These are phyloP conservation scores for Kandelia obovata DNA, from an alignment of 345 rosid genomes.

Conservation along the genomic window DNA sequence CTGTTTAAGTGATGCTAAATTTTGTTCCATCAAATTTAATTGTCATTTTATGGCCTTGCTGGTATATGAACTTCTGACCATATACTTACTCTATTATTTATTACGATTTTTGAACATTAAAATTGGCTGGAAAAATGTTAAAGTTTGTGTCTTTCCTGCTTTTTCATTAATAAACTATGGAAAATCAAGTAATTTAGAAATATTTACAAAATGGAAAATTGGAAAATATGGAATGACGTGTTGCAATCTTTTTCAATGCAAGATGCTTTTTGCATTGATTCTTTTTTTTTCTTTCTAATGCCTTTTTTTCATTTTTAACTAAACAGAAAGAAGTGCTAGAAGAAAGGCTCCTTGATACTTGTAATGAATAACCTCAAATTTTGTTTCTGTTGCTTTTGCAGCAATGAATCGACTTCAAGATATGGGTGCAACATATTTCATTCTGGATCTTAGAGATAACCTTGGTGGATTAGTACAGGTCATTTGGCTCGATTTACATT, in stretches of 20 bases:
- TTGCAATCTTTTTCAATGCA: background rate
- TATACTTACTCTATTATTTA: background rate
- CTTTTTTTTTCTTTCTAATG: no score
- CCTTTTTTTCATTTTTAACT: no score
- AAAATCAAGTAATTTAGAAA: background rate
- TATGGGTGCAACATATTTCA: slow-evolving; percentile 80
- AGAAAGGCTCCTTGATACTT: no score
- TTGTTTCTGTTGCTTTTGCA: slow-evolving; percentile 19
- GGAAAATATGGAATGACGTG: background rate
- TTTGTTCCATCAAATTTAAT: background rate
- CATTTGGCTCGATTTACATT: slow-evolving; percentile 1
- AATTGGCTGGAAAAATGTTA: background rate
- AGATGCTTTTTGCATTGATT: background rate
- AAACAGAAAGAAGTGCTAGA: no score
- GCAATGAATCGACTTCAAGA: slow-evolving; percentile 88
- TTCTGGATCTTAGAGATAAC: slow-evolving; percentile 94
- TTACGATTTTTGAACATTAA: background rate
- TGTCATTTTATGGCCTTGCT: background rate
- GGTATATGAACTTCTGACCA: background rate
- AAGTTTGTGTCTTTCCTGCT: background rate
- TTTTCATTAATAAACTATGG: background rate
- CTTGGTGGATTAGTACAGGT: slow-evolving; percentile 98
- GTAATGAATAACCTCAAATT: no score
- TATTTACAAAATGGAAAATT: background rate
- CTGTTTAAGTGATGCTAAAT: background rate